A percentile compares a stretch with the other conserved stretches of the same genome.
Conservation (phyloP, 768 basidiomycete species). For the Exidia glandulosa region DNA sequence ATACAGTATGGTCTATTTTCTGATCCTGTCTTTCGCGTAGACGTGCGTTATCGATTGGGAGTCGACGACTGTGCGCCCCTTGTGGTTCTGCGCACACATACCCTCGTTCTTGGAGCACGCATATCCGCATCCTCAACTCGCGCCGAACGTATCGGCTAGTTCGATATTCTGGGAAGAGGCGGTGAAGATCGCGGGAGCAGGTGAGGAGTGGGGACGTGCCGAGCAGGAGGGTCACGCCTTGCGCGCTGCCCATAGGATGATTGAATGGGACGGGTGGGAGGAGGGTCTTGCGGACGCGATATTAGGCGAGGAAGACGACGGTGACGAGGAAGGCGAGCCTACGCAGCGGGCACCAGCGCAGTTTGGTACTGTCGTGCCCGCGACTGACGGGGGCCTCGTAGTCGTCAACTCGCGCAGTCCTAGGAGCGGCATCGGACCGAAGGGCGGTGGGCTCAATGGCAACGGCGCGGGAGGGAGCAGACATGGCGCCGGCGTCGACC, state of each 20-base stretch:
- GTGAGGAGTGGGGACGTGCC: constrained; percentile 64
- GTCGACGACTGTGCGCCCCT: constrained; percentile 75
- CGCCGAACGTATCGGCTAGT: background rate
- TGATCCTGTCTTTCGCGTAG: constrained; percentile 24
- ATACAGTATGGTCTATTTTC: constrained; percentile 6
- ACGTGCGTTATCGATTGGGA: constrained; percentile 88
- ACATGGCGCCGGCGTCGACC: background rate
- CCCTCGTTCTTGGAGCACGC: constrained; percentile 73
- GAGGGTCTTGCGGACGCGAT: constrained; percentile 71
- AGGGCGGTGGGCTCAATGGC: background rate
- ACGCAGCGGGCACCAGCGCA: background rate
- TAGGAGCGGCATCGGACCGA: background rate
- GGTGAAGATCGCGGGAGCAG: constrained; percentile 30
- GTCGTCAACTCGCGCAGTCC: background rate
- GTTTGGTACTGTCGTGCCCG: background rate
- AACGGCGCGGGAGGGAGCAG: background rate
- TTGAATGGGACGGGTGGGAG: constrained; percentile 89
- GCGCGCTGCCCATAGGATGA: constrained; percentile 68
- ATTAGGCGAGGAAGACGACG: constrained; percentile 33
- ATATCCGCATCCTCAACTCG: background rate
- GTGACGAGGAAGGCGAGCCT: background rate
- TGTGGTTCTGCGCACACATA: constrained; percentile 77
- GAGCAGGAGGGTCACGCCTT: constrained; percentile 55
- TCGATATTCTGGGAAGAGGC: constrained; percentile 8
- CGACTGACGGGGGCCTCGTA: background rate